A percentile compares a stretch with the other conserved stretches of the same genome.
Evolutionary conservation across 345 rosid species (phyloP).

Genomic region (Chamaenerion angustifolium): DNA sequence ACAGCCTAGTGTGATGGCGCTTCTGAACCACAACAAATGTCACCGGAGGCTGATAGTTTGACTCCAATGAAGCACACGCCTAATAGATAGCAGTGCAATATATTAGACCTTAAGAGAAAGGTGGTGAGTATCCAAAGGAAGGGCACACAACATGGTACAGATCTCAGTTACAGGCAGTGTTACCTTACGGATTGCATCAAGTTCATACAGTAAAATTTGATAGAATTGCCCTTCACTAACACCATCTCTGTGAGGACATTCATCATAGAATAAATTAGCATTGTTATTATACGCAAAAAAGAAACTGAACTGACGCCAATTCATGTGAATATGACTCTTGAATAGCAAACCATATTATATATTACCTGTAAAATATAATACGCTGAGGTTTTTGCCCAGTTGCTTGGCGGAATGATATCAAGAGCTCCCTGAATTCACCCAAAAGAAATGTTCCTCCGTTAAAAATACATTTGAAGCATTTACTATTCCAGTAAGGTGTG

Average conservation of each 20-base stretch:
- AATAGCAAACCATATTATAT: not conserved
- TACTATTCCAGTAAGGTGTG: not conserved
- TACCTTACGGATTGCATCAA: slow-evolving; percentile 97
- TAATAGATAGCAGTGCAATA: slow-evolving; percentile 10
- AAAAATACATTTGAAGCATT: not conserved
- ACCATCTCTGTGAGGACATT: slow-evolving; percentile 52
- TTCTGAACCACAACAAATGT: slow-evolving; percentile 98
- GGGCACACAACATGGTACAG: not conserved
- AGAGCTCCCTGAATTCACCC: slow-evolving; percentile 51
- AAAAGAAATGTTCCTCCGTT: not conserved
- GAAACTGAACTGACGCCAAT: too few relatives aligned
- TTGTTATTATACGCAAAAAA: not conserved
- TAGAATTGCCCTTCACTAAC: slow-evolving; percentile 97
- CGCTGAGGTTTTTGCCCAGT: slow-evolving; percentile 92
- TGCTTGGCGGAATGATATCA: slow-evolving; percentile 82
- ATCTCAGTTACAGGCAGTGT: not conserved
- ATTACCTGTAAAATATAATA: slow-evolving; percentile 83
- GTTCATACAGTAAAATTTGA: slow-evolving; percentile 82
- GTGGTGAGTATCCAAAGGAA: not conserved
- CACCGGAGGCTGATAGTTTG: slow-evolving; percentile 96
- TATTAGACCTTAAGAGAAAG: not conserved
- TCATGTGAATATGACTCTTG: not conserved
- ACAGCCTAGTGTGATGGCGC: slow-evolving; percentile 95
- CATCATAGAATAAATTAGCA: not conserved
- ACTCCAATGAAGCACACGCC: slow-evolving; percentile 94